phyloP scores from a whole-genome alignment of 257 asterid species.

The Solanum bulbocastanum region DNA sequence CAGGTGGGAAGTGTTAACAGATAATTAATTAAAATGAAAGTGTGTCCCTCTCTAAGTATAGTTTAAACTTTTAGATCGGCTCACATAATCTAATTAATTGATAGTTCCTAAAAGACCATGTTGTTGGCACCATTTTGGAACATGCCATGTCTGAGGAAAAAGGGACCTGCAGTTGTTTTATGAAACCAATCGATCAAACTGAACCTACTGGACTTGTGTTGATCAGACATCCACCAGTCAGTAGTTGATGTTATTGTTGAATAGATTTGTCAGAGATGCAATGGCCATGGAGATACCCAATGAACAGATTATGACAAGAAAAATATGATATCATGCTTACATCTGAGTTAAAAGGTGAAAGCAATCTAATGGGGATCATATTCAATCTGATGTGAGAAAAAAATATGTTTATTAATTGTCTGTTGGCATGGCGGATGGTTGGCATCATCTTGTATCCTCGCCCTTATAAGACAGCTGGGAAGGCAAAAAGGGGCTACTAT shows the following conservation, averaged over 20 bases:
- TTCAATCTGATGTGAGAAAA: background rate
- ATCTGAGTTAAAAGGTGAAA: background rate
- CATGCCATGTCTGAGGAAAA: background rate
- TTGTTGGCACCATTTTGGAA: background rate
- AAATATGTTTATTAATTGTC: background rate
- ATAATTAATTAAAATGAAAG: background rate
- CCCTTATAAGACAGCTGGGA: background rate
- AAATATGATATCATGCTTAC: background rate
- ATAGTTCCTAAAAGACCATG: background rate
- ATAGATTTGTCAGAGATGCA: background rate
- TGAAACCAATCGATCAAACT: background rate
- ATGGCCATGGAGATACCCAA: background rate
- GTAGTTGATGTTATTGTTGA: background rate
- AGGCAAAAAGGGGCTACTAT: background rate
- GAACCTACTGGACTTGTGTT: background rate
- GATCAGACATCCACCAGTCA: background rate
- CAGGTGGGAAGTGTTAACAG: background rate
- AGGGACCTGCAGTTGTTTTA: background rate
- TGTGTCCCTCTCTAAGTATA: background rate
- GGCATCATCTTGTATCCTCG: background rate
- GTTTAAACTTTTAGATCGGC: background rate
- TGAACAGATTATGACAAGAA: background rate
- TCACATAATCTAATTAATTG: background rate
- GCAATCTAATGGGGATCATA: background rate
- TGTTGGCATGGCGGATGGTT: background rate